Conservation (phyloP, 768 basidiomycete genomes). For the Boletellus ananas region DNA sequence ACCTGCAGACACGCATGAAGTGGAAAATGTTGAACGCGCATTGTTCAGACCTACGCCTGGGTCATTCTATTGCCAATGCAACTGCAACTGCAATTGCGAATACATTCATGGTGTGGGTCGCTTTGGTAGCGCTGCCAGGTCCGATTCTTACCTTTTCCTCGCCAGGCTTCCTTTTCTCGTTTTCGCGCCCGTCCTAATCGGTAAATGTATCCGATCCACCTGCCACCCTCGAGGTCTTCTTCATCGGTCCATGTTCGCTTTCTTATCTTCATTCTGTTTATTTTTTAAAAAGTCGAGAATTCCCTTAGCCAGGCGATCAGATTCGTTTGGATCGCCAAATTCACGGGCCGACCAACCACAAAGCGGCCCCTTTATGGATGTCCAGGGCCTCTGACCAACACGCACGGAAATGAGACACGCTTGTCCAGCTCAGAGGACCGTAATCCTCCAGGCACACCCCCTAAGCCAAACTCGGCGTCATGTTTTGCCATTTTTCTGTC, state of each 20-base stretch:
- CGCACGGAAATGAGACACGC: neutral
- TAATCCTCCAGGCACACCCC: neutral
- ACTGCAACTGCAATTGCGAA: too few species aligned
- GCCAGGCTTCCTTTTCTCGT: neutral
- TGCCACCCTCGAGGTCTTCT: constrained; percentile 6
- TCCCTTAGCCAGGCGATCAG: too few species aligned
- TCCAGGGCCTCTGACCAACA: neutral
- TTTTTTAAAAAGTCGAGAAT: neutral
- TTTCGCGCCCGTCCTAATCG: neutral
- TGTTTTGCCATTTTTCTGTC: too few species aligned
- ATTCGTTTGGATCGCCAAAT: too few species aligned
- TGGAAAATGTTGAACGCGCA: too few species aligned
- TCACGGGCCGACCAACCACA: too few species aligned
- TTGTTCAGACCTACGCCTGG: too few species aligned
- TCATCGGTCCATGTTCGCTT: constrained; percentile 3
- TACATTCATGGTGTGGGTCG: neutral
- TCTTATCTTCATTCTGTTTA: neutral
- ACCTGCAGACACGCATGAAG: too few species aligned
- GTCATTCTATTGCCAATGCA: too few species aligned
- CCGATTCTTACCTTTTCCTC: too few species aligned
- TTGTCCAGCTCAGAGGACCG: neutral
- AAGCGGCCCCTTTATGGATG: too few species aligned
- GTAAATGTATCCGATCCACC: neutral
- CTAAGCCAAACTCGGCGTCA: neutral
- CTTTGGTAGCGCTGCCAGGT: neutral